A percentile compares a stretch with the other conserved stretches of the same genome.
Conservation (phyloP, 768 basidiomycete species). For the Agrocybe praecox region DNA sequence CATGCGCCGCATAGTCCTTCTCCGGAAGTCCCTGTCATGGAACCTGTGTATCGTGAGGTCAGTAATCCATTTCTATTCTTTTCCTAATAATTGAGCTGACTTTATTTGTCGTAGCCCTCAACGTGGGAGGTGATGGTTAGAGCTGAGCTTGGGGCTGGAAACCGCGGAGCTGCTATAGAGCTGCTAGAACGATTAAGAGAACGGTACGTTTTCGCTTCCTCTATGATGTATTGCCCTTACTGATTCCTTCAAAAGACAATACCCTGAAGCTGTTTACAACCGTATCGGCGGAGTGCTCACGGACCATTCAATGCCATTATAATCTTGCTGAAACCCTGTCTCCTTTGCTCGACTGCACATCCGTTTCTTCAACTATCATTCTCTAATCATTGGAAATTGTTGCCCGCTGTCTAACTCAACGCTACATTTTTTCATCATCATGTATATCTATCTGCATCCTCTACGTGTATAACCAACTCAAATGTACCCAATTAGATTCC, state of each 20-base stretch:
- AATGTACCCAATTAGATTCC: neutral
- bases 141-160: slow-evolving; percentile 81
- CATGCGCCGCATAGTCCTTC: slow-evolving; percentile 71
- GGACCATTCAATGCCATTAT: slow-evolving; percentile 49
- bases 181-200: slow-evolving; percentile 74
- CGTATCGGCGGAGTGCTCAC: slow-evolving; percentile 81
- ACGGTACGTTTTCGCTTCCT: slow-evolving; percentile 48
- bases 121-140: slow-evolving; percentile 97
- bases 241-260: slow-evolving; percentile 48
- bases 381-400: neutral
- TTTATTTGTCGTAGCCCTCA: slow-evolving; percentile 57
- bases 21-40: slow-evolving; percentile 38
- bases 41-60: slow-evolving; percentile 85
- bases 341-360: neutral
- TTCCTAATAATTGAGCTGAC: neutral
- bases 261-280: slow-evolving; percentile 77
- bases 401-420: neutral
- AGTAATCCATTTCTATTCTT: slow-evolving; percentile 19
- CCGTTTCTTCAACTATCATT: neutral
- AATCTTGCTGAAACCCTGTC: neutral
- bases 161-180: slow-evolving; percentile 66
- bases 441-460: slow-evolving; percentile 10
- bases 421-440: neutral
- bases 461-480: slow-evolving; percentile 4
- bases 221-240: neutral